Evolutionary conservation across 2,329 filamentous ascomycete species (phyloP), one percentile per base, ranked within the genome.

Genomic region (Neocucurbitaria cava): DNA sequence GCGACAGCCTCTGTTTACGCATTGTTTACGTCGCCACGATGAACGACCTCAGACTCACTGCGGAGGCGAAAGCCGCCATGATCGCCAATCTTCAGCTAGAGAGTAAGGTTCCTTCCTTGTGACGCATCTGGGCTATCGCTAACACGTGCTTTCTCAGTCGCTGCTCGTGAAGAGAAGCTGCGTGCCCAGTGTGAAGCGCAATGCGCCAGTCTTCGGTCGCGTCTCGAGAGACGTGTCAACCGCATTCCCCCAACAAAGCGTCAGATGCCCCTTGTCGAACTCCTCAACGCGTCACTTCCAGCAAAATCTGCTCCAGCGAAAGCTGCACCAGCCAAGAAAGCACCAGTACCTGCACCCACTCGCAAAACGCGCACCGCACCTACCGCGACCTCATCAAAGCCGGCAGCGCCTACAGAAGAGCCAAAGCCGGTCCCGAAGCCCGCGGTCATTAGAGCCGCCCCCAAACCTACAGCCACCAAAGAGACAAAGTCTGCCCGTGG

Each of bases 181-280:
- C 87, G 93, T 67, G 89, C 93, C 6, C 92, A 96, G 74, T 96
- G 96, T 79, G 89, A 89, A 54, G 84, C 96, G 9, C 93, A 96
- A 76, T 90, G 92, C 20, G 90, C 94, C 74, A 90, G 90, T 59
- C 83, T 98, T 35, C 86, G 90, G 57, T 88, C 92, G 56, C 89
- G 94, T 57, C 89, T 99, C 47, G 93, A 97, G 76, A 90, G 96
- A 78, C 90, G 95, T 77, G 85, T 98, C 74, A 96, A 97, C 73
- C 88, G 95, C 49, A 95, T 98, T 47, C 95, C 95, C 7, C 85
- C 87, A 65, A 84, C 88, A 15, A 79, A 96, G 59, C 88, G 94
- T 55, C 90, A 89, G 69, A 83, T 87, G 58, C 96, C 86, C 52
- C 94, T 99, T 83, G 87, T 87, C 51, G 93, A 96, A 40, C 81